Conservation (phyloP, 371 early-diverging fungal species). For the Mortierella sp. region DNA sequence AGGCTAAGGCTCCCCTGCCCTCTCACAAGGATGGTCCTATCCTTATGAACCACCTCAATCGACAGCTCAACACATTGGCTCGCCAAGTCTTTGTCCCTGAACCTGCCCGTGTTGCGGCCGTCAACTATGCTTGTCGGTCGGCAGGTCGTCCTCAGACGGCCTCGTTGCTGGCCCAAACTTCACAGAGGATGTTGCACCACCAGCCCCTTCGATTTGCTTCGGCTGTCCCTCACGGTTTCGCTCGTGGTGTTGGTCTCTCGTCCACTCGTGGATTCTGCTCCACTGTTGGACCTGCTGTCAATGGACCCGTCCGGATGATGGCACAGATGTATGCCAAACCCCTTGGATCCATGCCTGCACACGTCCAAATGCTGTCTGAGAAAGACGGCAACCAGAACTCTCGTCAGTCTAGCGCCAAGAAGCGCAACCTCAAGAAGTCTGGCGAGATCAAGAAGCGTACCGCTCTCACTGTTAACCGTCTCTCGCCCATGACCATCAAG, state of each 20-base stretch:
- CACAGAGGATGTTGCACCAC: constrained; percentile 41
- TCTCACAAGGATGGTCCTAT: constrained; percentile 47
- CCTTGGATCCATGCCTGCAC: constrained; percentile 36
- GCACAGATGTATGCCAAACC: constrained; percentile 59
- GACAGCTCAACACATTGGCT: constrained; percentile 27
- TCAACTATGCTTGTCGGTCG: constrained; percentile 48
- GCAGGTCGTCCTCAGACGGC: constrained; percentile 52
- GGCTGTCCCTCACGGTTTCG: constrained; percentile 50
- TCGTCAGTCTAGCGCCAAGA: constrained; percentile 18
- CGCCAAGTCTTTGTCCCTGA: constrained; percentile 49
- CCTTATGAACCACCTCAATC: constrained; percentile 38
- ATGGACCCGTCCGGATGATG: constrained; percentile 51
- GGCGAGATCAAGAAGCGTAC: constrained; percentile 36
- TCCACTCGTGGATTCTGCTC: constrained; percentile 52
- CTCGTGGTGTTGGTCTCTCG: constrained; percentile 43
- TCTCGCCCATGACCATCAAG: constrained; percentile 31
- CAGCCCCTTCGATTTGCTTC: constrained; percentile 35
- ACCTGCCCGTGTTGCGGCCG: constrained; percentile 54
- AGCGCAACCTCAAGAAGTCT: constrained; percentile 24
- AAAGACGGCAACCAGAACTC: constrained; percentile 8
- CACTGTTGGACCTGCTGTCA: constrained; percentile 19
- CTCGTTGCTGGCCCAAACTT: constrained; percentile 35
- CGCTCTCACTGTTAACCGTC: neutral
- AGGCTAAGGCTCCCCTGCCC: constrained; percentile 40
- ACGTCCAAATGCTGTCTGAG: constrained; percentile 35